Base-by-base conservation (phyloP, 306 rosid species). In the Begonia peltatifolia region DNA sequence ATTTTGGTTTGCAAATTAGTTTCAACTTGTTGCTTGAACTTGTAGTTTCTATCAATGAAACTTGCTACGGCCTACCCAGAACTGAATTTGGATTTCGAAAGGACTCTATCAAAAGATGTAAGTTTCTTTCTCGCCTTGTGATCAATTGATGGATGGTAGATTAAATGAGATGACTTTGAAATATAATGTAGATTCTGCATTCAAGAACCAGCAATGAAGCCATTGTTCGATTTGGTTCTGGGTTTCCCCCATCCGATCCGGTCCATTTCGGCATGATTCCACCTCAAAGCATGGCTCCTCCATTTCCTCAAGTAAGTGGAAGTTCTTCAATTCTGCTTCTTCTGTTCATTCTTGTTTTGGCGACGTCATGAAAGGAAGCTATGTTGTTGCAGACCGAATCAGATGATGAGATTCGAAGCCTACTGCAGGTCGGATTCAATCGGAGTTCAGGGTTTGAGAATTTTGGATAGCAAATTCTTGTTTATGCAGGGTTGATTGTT, bases 1-100 rank as follows among this genome's bases (percentile, higher is more conserved):
- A 49, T 12, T 6, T 51, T 46, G 66, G 12, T 10, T 57, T 53
- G 38, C 38, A 5, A 30, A 30, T 30, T 30, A 30, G 38, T 30
- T 30, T 30, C 38, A 30, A 30, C 9, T 30, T 30, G 38, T 30
- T 30, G 38, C 38, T 30, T 7, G 38, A 30, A 30, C 38, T 50
- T 75, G 74, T 89, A 92, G 99, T 92, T 92, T 64, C 64, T 92
- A 75, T 92, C 99, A 44, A 92, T 87, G 99, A 92, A 92, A 74
- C 96, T 92, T 14, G 93, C 99, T 17, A 87, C 99, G 2, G 99
- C 87, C 72, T 83, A 87, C 68, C 96, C 96, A 2, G 99, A 92
- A 65, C 53, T 87, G 71, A 84, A 79, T 73, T 55, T 92, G 15
- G 94, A 92, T 46, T 70, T 79, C 13, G 99, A 92, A 9, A 59